phyloP scores from a whole-genome alignment of 805 yeast species.

The Candida golubevii region DNA sequence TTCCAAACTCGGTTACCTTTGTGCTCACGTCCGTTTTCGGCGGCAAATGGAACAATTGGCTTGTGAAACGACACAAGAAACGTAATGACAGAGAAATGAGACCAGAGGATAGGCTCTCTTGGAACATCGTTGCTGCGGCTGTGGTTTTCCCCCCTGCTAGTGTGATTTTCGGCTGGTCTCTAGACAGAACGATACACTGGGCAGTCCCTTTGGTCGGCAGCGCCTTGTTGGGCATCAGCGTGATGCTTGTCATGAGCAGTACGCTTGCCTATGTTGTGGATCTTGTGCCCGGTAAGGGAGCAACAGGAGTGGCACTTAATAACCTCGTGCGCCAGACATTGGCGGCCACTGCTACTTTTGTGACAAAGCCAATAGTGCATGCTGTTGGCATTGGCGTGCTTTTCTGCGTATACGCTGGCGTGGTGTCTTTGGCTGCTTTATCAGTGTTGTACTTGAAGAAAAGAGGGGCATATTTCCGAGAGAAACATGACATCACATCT shows the following conservation, averaged over 20 bases:
- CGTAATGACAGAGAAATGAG: slow-evolving; percentile 58
- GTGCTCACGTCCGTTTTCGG: slow-evolving; percentile 73
- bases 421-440: slow-evolving; percentile 42
- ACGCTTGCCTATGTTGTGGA: slow-evolving; percentile 79
- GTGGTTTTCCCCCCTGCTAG: slow-evolving; percentile 58
- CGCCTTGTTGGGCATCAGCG: slow-evolving; percentile 74
- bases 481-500: slow-evolving; percentile 52
- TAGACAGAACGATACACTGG: slow-evolving; percentile 66
- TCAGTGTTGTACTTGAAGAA: slow-evolving; percentile 46
- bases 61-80: slow-evolving; percentile 48
- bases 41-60: slow-evolving; percentile 71
- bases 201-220: slow-evolving; percentile 77
- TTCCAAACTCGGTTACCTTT: slow-evolving; percentile 80
- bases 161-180: slow-evolving; percentile 79
- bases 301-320: slow-evolving; percentile 82
- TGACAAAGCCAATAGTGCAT: slow-evolving; percentile 61
- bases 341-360: slow-evolving; percentile 74
- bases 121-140: slow-evolving; percentile 67
- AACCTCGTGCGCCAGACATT: slow-evolving; percentile 67
- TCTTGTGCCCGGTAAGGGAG: slow-evolving; percentile 80
- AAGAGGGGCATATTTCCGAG: slow-evolving; percentile 58
- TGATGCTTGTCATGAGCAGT: slow-evolving; percentile 80
- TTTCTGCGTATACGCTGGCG: slow-evolving; percentile 61
- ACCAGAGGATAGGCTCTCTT: slow-evolving; percentile 77
- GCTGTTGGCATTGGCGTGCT: slow-evolving; percentile 72